Evolutionary conservation across 1,139 yeast species (phyloP), one percentile per base, ranked within the genome.

Genomic region (Candida sojae): DNA sequence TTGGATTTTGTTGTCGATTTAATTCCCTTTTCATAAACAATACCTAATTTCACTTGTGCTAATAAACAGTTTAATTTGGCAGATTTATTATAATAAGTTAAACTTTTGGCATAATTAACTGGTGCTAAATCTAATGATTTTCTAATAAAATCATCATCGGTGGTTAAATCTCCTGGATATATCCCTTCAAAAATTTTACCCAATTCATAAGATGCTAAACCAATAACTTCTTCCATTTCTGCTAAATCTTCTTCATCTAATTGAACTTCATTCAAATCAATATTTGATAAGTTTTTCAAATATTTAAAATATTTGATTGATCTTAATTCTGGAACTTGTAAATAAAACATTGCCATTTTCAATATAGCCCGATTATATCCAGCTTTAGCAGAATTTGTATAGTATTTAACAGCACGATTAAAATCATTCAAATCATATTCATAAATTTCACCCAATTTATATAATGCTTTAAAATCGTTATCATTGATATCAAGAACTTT

Each of bases 41-140:
- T 82, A 4, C 97, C 99, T 43, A 93, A 73, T 55, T 89, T 83
- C 60, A 88, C 91, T 64, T 90, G 96, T 0, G 97, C 88, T 39
- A 90, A 83, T 9, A 92, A 73, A 60, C 92, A 88, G 40, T 85
- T 83, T 52, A 84, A 72, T 57, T 82, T 80, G 6, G 97, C 96
- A 4, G 97, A 88, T 52, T 82, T 82, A 58, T 86, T 77, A 67
- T 86, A 93, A 57, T 81, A 81, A 38, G 83, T 75, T 48, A 90
- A 71, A 7, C 97, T 84, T 56, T 77, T 78, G n/a, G 77, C 67
- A 48, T 80, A 79, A 62, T 86, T 75, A 17, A 73, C 77, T 1
- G 80, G 79, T 0, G 76, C 73, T 45, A 64, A 53, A 55, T 68
- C 70, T 48, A 73, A 62, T 11, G 75, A 62, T 52, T 64, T 61